Conservation (phyloP, 2,329 filamentous ascomycete genomes). For the Aspergillus vadensis region DNA sequence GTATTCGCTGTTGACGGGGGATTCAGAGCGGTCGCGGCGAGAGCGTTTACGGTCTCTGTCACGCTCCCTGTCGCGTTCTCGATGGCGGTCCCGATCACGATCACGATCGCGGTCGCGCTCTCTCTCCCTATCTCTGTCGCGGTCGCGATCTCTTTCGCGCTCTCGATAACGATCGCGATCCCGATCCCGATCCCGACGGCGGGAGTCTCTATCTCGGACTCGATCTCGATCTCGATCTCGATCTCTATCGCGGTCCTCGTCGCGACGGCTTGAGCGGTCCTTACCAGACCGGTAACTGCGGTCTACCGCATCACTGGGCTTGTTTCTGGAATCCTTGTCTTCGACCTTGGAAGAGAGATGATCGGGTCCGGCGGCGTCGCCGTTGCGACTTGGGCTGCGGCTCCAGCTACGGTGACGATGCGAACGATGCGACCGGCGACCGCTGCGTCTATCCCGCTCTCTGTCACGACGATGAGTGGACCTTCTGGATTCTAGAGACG, state of each 20-base stretch:
- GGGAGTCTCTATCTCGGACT: conserved; percentile 9
- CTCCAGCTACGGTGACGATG: conserved; percentile 52
- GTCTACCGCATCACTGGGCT: conserved; percentile 25
- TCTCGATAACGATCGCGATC: conserved; percentile 48
- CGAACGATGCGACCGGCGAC: conserved; percentile 51
- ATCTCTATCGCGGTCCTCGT: conserved; percentile 37
- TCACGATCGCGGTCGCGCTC: conserved; percentile 34
- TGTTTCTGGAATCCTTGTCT: conserved; percentile 25
- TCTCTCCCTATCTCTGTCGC: conserved; percentile 40
- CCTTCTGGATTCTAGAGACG: conserved; percentile 62
- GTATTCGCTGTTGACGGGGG: conserved; percentile 34
- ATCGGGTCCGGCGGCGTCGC: conserved; percentile 43
- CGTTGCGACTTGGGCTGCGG: conserved; percentile 31
- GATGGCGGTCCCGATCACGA: conserved; percentile 27
- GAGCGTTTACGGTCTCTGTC: conserved; percentile 46
- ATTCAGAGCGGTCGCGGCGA: conserved; percentile 44
- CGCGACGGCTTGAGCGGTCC: conserved; percentile 32
- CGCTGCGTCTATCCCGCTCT: conserved; percentile 54
- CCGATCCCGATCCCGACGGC: conserved; percentile 32
- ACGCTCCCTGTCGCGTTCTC: conserved; percentile 43
- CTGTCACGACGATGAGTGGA: conserved; percentile 64
- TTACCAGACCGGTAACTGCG: conserved; percentile 33
- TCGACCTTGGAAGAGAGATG: conserved; percentile 32
- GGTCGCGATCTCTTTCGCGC: conserved; percentile 28
- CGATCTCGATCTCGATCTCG: conserved; percentile 24